Percentiles rank a stretch among this genome's conserved stretches.
Evolutionary conservation across 2,329 filamentous ascomycete species (phyloP).

Genomic region (Colletotrichum theobromicola): DNA sequence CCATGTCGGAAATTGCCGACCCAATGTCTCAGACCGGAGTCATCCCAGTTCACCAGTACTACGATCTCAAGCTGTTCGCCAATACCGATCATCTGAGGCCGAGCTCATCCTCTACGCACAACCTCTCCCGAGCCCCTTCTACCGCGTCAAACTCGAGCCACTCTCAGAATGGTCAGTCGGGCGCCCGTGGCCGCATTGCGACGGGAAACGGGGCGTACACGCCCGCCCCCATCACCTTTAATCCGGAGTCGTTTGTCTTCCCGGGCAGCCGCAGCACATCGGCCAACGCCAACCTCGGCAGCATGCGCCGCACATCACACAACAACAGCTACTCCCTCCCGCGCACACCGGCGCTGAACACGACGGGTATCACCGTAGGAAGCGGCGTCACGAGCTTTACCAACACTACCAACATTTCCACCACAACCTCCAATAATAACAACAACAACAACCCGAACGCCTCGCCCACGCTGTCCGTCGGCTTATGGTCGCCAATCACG

Average conservation of each 20-base stretch:
- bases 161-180: constrained; percentile 28
- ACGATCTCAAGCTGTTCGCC: constrained; percentile 77
- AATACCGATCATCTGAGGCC: constrained; percentile 75
- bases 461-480: constrained; percentile 47
- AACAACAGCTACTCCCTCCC: constrained; percentile 19
- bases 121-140: constrained; percentile 31
- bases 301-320: constrained; percentile 35
- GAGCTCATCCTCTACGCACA: constrained; percentile 35
- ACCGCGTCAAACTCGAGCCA: constrained; percentile 36
- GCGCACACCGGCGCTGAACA: constrained; percentile 32
- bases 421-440: background rate
- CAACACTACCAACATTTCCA: constrained; percentile 13
- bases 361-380: constrained; percentile 43
- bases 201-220: constrained; percentile 19
- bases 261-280: constrained; percentile 49
- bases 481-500: constrained; percentile 51
- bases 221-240: constrained; percentile 33
- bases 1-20: constrained; percentile 24
- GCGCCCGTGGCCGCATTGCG: constrained; percentile 41
- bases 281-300: constrained; percentile 44
- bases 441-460: constrained; percentile 16
- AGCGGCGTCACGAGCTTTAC: constrained; percentile 41
- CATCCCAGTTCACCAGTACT: constrained; percentile 63
- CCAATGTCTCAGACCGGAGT: constrained; percentile 26
- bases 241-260: constrained; percentile 41